These are phyloP conservation scores for Mycosarcoma mackinlayi DNA, from an alignment of 1,284 basidiomycete genomes.

Conservation along the genomic window DNA sequence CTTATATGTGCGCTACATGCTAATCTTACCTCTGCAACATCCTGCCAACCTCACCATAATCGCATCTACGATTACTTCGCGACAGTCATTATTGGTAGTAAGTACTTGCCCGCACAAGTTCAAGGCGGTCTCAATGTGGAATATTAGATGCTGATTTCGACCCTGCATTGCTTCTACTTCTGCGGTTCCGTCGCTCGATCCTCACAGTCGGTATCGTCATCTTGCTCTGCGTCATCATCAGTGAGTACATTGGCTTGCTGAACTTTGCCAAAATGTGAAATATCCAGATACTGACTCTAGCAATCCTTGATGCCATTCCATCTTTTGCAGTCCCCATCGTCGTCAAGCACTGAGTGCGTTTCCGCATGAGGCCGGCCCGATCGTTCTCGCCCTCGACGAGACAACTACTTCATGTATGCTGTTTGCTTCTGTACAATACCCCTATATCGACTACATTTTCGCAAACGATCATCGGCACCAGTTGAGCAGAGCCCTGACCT, in stretches of 20 bases:
- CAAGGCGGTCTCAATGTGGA: background rate
- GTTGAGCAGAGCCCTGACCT: too few species aligned
- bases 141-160: background rate
- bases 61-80: background rate
- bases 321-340: slow-evolving; percentile 53
- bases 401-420: slow-evolving; percentile 13
- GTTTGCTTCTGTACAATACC: slow-evolving; percentile 41
- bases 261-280: too few species aligned
- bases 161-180: background rate
- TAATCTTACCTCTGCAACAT: background rate
- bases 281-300: background rate
- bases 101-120: background rate
- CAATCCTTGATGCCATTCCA: background rate
- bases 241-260: slow-evolving; percentile 37
- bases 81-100: slow-evolving; percentile 45
- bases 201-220: slow-evolving; percentile 63
- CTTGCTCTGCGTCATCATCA: slow-evolving; percentile 66
- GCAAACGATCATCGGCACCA: slow-evolving; percentile 21
- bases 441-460: slow-evolving; percentile 10
- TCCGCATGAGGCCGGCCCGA: too few species aligned
- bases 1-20: background rate
- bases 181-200: background rate
- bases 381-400: slow-evolving; percentile 6
- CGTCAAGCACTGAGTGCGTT: slow-evolving; percentile 48
- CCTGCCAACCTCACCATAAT: background rate